phyloP scores from a whole-genome alignment of 176 grass and related monocot genomes.

The Zoysia japonica region DNA sequence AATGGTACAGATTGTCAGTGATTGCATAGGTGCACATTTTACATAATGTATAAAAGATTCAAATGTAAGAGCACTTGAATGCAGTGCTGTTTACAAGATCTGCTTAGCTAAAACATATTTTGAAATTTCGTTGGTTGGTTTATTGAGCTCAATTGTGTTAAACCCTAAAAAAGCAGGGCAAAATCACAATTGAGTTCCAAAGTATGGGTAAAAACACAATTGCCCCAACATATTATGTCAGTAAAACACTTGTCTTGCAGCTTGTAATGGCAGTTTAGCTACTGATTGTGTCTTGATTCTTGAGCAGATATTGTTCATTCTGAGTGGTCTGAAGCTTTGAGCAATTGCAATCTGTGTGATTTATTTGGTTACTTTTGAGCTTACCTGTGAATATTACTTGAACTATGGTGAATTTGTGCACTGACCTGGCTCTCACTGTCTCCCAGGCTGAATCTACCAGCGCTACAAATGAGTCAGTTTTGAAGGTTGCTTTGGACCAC shows the following conservation, averaged over 20 bases:
- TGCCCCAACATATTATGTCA: not conserved
- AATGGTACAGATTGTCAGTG: not conserved
- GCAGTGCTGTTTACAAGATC: not conserved
- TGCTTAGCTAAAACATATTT: not conserved
- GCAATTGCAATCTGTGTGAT: not conserved
- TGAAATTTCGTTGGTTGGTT: not conserved
- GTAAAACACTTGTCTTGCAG: not conserved
- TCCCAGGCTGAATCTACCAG: slow-evolving; percentile 81
- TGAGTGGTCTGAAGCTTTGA: not conserved
- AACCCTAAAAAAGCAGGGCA: too few relatives aligned
- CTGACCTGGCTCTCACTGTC: not conserved
- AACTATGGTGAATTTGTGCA: not conserved
- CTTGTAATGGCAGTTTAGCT: not conserved
- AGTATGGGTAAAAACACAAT: not conserved
- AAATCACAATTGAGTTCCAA: too few relatives aligned
- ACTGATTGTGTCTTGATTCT: not conserved
- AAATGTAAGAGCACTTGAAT: not conserved
- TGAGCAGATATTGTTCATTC: not conserved
- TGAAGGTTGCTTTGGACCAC: slow-evolving; percentile 98
- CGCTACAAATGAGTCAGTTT: slow-evolving; percentile 82
- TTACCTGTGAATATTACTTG: not conserved
- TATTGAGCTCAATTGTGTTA: not conserved
- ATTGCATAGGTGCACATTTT: not conserved
- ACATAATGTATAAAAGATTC: not conserved
- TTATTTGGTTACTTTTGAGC: not conserved